Percentiles rank a stretch among this genome's conserved stretches.
phyloP scores from a whole-genome alignment of 106 monocot genomes.

The Dendrobium officinale region DNA sequence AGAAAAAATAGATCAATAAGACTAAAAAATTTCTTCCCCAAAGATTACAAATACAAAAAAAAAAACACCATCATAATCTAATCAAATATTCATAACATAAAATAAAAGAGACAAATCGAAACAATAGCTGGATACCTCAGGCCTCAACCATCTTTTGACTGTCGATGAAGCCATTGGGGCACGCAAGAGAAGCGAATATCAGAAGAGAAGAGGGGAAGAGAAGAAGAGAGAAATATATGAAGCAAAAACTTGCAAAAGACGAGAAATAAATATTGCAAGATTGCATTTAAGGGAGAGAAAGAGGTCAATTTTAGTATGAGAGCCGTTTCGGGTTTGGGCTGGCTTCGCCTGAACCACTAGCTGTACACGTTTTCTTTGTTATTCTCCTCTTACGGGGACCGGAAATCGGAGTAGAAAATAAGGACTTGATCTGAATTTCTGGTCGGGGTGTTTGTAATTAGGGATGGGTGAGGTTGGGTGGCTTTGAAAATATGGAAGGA shows the following conservation, averaged over 20 bases:
- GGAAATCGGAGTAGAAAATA: no score
- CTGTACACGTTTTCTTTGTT: not conserved
- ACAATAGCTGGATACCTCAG: not conserved
- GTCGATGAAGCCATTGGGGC: not conserved
- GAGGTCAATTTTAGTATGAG: not conserved
- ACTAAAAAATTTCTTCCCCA: not conserved
- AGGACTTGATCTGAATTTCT: no score
- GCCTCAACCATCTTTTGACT: constrained; percentile 6
- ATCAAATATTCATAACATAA: not conserved
- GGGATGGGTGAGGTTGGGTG: not conserved
- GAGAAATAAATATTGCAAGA: not conserved
- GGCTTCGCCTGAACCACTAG: not conserved
- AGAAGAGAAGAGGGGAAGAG: not conserved
- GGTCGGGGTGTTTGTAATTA: not conserved
- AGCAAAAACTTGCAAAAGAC: not conserved
- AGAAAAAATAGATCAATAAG: not conserved
- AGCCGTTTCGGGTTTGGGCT: not conserved
- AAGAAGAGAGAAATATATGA: not conserved
- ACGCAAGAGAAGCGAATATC: not conserved
- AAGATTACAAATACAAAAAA: not conserved
- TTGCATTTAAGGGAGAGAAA: not conserved
- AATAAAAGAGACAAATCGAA: not conserved
- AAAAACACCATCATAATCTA: not conserved
- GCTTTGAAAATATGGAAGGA: not conserved
- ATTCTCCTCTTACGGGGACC: no score